A percentile compares a stretch with the other conserved stretches of the same genome.
Conservation (phyloP, 108 stramenopile genomes). For the Skeletonema potamos region DNA sequence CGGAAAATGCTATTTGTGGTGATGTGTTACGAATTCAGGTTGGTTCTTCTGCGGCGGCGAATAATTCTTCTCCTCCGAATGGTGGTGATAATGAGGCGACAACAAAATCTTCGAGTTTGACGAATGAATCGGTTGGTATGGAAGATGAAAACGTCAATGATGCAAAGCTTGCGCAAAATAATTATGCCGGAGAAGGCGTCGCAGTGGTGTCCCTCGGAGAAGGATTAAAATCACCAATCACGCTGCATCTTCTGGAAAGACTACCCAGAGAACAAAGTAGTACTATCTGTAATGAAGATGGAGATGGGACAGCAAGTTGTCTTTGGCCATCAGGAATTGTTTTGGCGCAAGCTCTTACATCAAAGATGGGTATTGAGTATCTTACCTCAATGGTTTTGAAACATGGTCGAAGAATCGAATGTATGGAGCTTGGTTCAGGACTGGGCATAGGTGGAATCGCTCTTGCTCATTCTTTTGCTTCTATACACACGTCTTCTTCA, state of each 20-base stretch:
- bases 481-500: background rate
- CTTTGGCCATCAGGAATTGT: constrained; percentile 50
- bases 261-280: background rate
- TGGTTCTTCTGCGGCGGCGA: background rate
- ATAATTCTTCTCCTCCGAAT: background rate
- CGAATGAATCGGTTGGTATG: constrained; percentile 24
- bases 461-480: constrained; percentile 38
- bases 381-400: constrained; percentile 10
- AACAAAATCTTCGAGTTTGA: constrained; percentile 1
- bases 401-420: background rate
- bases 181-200: background rate
- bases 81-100: constrained; percentile 3
- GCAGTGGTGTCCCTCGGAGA: constrained; percentile 32
- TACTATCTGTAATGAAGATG: background rate
- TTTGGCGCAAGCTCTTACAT: constrained; percentile 35
- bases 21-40: constrained; percentile 72
- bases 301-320: constrained; percentile 50
- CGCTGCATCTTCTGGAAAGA: constrained; percentile 26
- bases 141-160: background rate
- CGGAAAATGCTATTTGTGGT: constrained; percentile 48
- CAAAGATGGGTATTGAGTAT: constrained; percentile 13
- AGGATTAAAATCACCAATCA: constrained; percentile 16
- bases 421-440: constrained; percentile 79
- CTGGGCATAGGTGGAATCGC: constrained; percentile 65
- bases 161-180: background rate